Conservation (phyloP, 73 alveolate species). For the Paramecium sonneborni region DNA sequence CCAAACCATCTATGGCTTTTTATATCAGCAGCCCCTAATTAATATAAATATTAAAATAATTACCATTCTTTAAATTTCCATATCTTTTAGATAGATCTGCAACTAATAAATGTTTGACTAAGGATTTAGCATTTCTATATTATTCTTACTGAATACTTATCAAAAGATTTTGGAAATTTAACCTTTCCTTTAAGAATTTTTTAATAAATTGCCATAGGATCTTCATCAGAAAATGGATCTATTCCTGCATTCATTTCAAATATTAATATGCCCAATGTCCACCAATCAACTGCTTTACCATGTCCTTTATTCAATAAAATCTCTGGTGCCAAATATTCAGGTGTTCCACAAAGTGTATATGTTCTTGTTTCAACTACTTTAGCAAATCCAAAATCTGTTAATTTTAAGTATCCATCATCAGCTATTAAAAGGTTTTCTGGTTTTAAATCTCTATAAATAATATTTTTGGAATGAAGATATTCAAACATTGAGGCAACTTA, state of each 20-base stretch:
- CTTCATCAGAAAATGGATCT: slow-evolving; percentile 88
- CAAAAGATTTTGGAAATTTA: slow-evolving; percentile 83
- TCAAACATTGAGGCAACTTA: slow-evolving; percentile 79
- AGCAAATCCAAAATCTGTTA: slow-evolving; percentile 97
- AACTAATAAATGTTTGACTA: slow-evolving; percentile 86
- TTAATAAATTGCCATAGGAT: slow-evolving; percentile 82
- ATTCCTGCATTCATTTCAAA: slow-evolving; percentile 90
- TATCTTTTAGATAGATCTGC: slow-evolving; percentile 86
- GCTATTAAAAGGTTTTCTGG: slow-evolving; percentile 95
- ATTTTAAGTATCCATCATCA: slow-evolving; percentile 91
- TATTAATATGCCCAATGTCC: slow-evolving; percentile 87
- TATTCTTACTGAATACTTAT: slow-evolving; percentile 63
- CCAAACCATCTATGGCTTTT: slow-evolving; percentile 83
- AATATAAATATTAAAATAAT: slow-evolving; percentile 34
- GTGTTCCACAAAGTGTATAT: slow-evolving; percentile 97
- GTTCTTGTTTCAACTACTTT: slow-evolving; percentile 94
- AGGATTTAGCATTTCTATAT: slow-evolving; percentile 79
- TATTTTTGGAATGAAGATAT: slow-evolving; percentile 79
- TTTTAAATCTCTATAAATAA: slow-evolving; percentile 81
- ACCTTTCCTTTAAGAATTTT: slow-evolving; percentile 84
- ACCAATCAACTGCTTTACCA: slow-evolving; percentile 98
- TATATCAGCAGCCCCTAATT: slow-evolving; percentile 73
- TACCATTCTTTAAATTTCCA: slow-evolving; percentile 87
- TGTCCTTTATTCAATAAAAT: slow-evolving; percentile 95
- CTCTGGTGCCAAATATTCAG: slow-evolving; percentile 99